A percentile compares a stretch with the other conserved stretches of the same genome.
Conservation (phyloP, 2,329 filamentous ascomycete genomes). For the Aphanocladium album region DNA sequence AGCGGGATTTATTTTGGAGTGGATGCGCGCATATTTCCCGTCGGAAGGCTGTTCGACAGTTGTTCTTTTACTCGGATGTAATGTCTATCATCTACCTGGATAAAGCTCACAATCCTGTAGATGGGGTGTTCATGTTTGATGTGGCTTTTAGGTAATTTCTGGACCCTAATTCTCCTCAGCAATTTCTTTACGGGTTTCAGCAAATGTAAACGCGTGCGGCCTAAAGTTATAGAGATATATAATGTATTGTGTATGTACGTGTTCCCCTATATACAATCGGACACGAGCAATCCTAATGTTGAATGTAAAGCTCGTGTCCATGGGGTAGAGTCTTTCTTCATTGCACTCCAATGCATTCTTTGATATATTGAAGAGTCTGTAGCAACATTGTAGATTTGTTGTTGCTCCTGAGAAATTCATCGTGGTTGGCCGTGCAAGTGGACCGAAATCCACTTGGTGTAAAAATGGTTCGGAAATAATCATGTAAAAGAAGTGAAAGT, state of each 20-base stretch:
- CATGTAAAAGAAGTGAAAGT: not conserved
- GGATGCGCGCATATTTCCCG: too few species aligned
- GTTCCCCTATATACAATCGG: not conserved
- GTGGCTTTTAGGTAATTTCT: too few species aligned
- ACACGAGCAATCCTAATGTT: not conserved
- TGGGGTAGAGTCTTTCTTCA: not conserved
- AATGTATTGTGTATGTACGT: not conserved
- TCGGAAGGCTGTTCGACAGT: too few species aligned
- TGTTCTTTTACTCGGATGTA: too few species aligned
- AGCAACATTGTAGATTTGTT: not conserved
- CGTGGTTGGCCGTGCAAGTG: not conserved
- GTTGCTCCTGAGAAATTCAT: not conserved
- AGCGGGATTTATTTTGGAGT: too few species aligned
- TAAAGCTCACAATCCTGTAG: too few species aligned
- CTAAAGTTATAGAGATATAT: not conserved
- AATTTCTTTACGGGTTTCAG: too few species aligned
- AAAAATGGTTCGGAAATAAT: not conserved
- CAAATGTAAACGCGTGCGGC: too few species aligned
- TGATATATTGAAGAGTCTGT: not conserved
- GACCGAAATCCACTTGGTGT: not conserved
- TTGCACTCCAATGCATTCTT: not conserved
- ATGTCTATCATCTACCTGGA: too few species aligned
- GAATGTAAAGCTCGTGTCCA: not conserved
- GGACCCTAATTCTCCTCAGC: too few species aligned
- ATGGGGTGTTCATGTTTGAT: too few species aligned